phyloP scores from a whole-genome alignment of 2,329 filamentous ascomycete species.

The Teratosphaeria gauchensis region DNA sequence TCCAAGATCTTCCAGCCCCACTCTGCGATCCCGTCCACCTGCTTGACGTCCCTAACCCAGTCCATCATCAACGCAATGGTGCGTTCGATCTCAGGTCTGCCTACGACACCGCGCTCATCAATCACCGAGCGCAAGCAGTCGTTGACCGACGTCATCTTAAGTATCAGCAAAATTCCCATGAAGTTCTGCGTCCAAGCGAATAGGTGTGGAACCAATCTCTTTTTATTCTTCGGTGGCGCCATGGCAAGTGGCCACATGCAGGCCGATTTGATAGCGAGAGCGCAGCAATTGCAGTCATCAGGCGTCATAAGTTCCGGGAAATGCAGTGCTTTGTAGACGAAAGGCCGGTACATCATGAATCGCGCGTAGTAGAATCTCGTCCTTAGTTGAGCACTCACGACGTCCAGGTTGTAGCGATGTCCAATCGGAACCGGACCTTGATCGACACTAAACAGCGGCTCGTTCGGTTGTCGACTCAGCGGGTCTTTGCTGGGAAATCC shows the following conservation, averaged over 20 bases:
- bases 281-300: conserved; percentile 47
- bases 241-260: conserved; percentile 52
- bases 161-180: conserved; percentile 47
- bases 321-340: conserved; percentile 51
- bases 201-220: conserved; percentile 48
- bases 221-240: conserved; percentile 47
- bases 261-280: conserved; percentile 47
- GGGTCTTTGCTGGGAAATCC: conserved; percentile 29
- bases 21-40: conserved; percentile 43
- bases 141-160: conserved; percentile 46
- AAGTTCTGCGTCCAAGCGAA: conserved; percentile 57
- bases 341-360: conserved; percentile 49
- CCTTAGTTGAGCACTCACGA: conserved; percentile 48
- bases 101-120: conserved; percentile 35
- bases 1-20: conserved; percentile 48
- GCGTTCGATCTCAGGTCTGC: conserved; percentile 37
- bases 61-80: conserved; percentile 47
- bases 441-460: conserved; percentile 39
- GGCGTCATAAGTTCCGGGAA: conserved; percentile 44
- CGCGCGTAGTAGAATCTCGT: conserved; percentile 52
- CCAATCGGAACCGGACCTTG: conserved; percentile 35
- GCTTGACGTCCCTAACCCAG: conserved; percentile 50
- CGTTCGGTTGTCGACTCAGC: conserved; percentile 17
- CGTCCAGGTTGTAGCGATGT: conserved; percentile 46
- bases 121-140: conserved; percentile 43